Base-by-base conservation (phyloP, 805 yeast species). In the Yarrowia sp. region DNA sequence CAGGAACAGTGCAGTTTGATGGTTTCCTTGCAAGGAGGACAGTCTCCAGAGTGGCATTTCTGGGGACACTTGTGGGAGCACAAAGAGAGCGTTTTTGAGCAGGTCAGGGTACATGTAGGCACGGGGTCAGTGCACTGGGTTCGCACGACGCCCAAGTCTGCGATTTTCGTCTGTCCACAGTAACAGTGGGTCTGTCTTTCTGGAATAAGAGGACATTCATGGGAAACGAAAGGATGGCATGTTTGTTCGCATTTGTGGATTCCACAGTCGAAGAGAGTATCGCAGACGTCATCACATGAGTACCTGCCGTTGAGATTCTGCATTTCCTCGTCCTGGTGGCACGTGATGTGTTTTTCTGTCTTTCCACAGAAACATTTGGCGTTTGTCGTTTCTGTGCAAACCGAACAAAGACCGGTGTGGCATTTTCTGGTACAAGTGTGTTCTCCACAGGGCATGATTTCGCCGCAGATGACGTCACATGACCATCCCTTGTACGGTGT, bases 391-490 rank as follows among this genome's bases (percentile, higher is more conserved):
- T 81, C 84, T 8, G 82, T 78, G 77, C 97, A 92, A 7, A 82
- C 81, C 0, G 96, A 97, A 80, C 97, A 92, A 26, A 90, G 80
- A 0, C 97, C 97, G n/a, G 80, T 75, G 77, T 92, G 98, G 76
- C 98, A 92, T 5, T 75, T 79, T 50, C 79, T 77, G 3, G 77
- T 71, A 78, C 97, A 92, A 50, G 74, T 78, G 75, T 93, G 97
- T 12, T 84, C 79, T 1, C 89, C 89, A 80, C 95, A 86, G 15
- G 97, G 90, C 75, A 91, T 75, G 2, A 79, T 69, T 70, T 87
- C 87, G 7, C 82, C 82, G 77, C 98, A 92, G 0, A 78, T 76
- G 1, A 82, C 82, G 0, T 81, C 83, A 78, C 97, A 92, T 5
- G 78, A 75, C 93, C 92, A 89, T 12, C 91, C 92, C 3, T 78